phyloP scores from a whole-genome alignment of 345 rosid genomes.

The Hibiscus mutabilis region DNA sequence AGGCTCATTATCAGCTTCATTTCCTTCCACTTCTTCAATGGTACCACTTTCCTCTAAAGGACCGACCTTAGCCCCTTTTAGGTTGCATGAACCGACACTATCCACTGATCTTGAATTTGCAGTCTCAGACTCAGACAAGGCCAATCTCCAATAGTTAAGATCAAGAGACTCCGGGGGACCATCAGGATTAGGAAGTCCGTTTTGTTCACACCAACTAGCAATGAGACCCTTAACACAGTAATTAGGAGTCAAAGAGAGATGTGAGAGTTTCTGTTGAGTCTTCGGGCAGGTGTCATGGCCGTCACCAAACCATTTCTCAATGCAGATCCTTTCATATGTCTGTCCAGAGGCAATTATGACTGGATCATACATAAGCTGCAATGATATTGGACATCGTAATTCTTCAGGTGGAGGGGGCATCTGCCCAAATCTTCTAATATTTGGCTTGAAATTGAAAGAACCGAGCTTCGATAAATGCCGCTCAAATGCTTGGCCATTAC shows the following conservation, averaged over 20 bases:
- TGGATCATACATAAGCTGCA: slow-evolving; percentile 97
- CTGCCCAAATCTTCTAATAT: slow-evolving; percentile 54
- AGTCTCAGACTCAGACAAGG: slow-evolving; percentile 62
- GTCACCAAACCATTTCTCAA: slow-evolving; percentile 94
- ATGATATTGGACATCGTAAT: slow-evolving; percentile 89
- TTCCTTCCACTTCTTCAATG: slow-evolving; percentile 34
- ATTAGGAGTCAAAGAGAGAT: slow-evolving; percentile 84
- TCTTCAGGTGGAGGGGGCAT: slow-evolving; percentile 87
- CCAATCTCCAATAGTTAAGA: slow-evolving; percentile 83
- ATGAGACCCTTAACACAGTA: slow-evolving; percentile 96
- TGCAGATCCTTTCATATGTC: slow-evolving; percentile 89
- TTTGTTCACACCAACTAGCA: slow-evolving; percentile 94
- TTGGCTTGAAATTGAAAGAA: slow-evolving; percentile 64
- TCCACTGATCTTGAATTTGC: slow-evolving; percentile 56
- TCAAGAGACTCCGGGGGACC: slow-evolving; percentile 86
- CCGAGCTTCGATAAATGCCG: slow-evolving; percentile 81
- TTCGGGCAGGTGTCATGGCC: slow-evolving; percentile 94
- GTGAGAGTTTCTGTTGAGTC: slow-evolving; percentile 82
- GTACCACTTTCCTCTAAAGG: slow-evolving; percentile 65
- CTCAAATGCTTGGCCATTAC: slow-evolving; percentile 56
- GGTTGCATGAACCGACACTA: slow-evolving; percentile 38
- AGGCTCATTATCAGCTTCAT: slow-evolving; percentile 28
- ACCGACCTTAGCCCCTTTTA: slow-evolving; percentile 53
- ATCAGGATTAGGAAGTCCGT: slow-evolving; percentile 62
- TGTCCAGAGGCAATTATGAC: slow-evolving; percentile 97